Percentiles rank a stretch among this genome's conserved stretches.
Conservation (phyloP, 495 filamentous ascomycete species). For the Cercophora scortea region DNA sequence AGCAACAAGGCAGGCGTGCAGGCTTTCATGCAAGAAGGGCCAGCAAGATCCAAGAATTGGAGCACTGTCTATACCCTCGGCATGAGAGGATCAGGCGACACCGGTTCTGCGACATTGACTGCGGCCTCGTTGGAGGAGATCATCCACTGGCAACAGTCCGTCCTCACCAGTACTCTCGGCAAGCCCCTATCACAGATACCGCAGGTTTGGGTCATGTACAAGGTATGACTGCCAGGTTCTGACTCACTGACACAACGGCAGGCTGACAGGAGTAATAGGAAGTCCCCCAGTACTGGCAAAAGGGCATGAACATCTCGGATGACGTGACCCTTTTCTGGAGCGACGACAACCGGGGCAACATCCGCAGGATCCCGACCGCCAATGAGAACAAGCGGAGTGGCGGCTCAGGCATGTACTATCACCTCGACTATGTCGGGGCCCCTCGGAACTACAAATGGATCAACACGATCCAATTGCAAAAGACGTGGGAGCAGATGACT, state of each 20-base stretch:
- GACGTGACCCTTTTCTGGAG: slow-evolving; percentile 59
- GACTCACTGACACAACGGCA: not conserved
- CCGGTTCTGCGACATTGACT: slow-evolving; percentile 38
- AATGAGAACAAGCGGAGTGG: slow-evolving; percentile 46
- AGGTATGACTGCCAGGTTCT: slow-evolving; percentile 11
- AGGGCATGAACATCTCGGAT: slow-evolving; percentile 53
- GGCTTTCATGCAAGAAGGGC: slow-evolving; percentile 49
- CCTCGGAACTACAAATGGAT: slow-evolving; percentile 57
- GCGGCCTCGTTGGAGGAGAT: slow-evolving; percentile 43
- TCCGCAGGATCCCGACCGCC: slow-evolving; percentile 49
- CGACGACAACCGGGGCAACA: slow-evolving; percentile 61
- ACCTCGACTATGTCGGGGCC: slow-evolving; percentile 57
- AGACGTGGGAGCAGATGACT: slow-evolving; percentile 46
- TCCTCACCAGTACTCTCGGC: slow-evolving; percentile 37
- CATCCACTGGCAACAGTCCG: slow-evolving; percentile 42
- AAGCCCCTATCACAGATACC: slow-evolving; percentile 42
- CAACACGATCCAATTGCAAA: slow-evolving; percentile 52
- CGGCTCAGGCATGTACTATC: slow-evolving; percentile 60
- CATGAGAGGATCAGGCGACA: slow-evolving; percentile 59
- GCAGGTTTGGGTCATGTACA: slow-evolving; percentile 59
- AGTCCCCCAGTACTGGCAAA: slow-evolving; percentile 54
- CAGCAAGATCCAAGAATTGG: slow-evolving; percentile 44
- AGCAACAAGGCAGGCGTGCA: slow-evolving; percentile 47
- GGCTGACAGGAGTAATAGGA: slow-evolving; percentile 20
- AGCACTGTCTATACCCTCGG: slow-evolving; percentile 53